These are phyloP conservation scores for Dianthus caryophyllus DNA, from an alignment of 148 eudicot species.

Conservation along the genomic window DNA sequence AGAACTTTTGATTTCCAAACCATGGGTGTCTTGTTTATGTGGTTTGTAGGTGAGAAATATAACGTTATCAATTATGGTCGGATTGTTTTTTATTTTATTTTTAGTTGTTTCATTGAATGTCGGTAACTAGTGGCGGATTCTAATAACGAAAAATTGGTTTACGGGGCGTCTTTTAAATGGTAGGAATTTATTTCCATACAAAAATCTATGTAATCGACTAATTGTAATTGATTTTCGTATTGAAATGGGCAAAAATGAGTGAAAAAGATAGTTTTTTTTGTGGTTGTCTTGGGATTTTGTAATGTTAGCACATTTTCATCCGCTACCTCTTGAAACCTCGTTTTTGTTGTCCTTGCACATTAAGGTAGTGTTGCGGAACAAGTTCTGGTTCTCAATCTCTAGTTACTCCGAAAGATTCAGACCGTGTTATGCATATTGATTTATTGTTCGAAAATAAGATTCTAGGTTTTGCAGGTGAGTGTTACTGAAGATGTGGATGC, in stretches of 20 bases:
- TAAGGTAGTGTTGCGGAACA: background rate
- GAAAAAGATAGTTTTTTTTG: too few relatives aligned
- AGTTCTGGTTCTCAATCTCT: background rate
- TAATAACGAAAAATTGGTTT: too few relatives aligned
- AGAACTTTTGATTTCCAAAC: conserved; percentile 4
- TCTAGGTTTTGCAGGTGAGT: background rate
- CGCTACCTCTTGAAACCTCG: background rate
- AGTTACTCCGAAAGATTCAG: background rate
- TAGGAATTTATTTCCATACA: too few relatives aligned
- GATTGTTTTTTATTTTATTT: background rate
- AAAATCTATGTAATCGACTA: too few relatives aligned
- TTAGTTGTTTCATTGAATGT: background rate
- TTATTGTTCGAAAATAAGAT: background rate
- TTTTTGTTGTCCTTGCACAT: background rate
- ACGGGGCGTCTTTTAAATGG: too few relatives aligned
- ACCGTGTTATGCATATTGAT: background rate
- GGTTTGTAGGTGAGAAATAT: background rate
- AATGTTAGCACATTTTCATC: too few relatives aligned
- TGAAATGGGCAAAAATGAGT: too few relatives aligned
- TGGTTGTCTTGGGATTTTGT: too few relatives aligned
- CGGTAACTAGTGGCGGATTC: background rate
- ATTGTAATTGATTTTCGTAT: too few relatives aligned
- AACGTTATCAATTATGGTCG: background rate
- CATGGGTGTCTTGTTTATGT: background rate
- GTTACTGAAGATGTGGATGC: background rate